A percentile compares a stretch with the other conserved stretches of the same genome.
These are phyloP conservation scores for Ustilago shanxiensis DNA, from an alignment of 1,284 basidiomycete genomes.

Conservation along the genomic window DNA sequence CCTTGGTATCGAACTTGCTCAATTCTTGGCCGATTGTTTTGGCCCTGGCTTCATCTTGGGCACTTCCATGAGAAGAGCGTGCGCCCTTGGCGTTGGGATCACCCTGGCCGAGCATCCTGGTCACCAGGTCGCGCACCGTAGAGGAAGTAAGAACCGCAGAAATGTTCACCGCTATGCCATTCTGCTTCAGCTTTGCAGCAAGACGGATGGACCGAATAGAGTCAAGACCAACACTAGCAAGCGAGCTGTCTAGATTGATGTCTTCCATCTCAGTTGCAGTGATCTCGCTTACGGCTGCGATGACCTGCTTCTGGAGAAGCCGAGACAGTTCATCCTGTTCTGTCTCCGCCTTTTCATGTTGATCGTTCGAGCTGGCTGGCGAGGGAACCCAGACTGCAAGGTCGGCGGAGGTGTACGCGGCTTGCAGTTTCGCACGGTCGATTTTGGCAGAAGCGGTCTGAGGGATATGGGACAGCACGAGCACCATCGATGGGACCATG, in stretches of 20 bases:
- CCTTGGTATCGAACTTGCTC: too few relatives aligned
- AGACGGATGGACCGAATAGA: constrained; percentile 23
- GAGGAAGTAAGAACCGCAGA: neutral
- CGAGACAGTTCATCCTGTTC: neutral
- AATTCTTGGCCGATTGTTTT: too few relatives aligned
- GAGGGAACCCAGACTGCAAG: neutral
- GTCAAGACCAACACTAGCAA: constrained; percentile 19
- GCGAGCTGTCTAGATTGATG: constrained; percentile 12
- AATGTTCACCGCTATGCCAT: constrained; percentile 2
- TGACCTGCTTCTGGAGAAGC: constrained; percentile 1
- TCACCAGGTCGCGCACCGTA: too few relatives aligned
- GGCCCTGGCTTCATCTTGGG: too few relatives aligned
- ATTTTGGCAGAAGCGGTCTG: constrained; percentile 29
- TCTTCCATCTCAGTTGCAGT: constrained; percentile 9
- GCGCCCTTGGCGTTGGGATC: too few relatives aligned
- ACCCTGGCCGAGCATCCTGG: too few relatives aligned
- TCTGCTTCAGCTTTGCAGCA: constrained; percentile 24
- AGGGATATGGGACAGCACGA: constrained; percentile 18
- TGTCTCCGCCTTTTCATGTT: too few relatives aligned
- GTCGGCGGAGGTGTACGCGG: constrained; percentile 15
- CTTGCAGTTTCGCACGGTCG: constrained; percentile 19
- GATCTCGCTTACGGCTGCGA: constrained; percentile 9
- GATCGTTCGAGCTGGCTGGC: neutral
- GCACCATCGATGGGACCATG: constrained; percentile 20
- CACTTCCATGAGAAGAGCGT: too few relatives aligned